phyloP scores from a whole-genome alignment of 148 eudicot species.

The Polygonum aviculare region DNA sequence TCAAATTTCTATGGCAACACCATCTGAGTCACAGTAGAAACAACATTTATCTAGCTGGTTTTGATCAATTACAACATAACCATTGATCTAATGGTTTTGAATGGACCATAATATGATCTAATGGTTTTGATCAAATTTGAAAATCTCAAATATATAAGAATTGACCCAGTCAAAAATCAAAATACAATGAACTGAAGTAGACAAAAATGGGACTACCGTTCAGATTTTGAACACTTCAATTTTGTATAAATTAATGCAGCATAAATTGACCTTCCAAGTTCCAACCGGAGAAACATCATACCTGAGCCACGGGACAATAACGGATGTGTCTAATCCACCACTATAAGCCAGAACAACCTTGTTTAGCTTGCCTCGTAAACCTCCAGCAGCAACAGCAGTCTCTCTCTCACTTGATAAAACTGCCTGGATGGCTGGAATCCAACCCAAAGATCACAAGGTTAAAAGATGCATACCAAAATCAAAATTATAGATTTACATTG shows the following conservation, averaged over 20 bases:
- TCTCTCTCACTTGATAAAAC: constrained; percentile 31
- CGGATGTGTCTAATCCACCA: constrained; percentile 97
- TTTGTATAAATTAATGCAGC: neutral
- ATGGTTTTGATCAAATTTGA: too few relatives aligned
- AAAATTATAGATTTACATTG: neutral
- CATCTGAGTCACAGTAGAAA: neutral
- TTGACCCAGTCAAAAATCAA: neutral
- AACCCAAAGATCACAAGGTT: neutral
- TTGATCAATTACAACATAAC: neutral
- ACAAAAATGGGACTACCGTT: neutral
- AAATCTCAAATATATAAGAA: neutral
- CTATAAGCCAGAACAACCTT: constrained; percentile 97
- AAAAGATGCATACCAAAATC: neutral
- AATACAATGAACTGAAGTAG: neutral
- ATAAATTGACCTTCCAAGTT: too few relatives aligned
- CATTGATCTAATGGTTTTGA: neutral
- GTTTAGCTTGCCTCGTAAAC: constrained; percentile 62
- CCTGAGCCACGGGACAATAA: constrained; percentile 99
- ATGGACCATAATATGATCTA: neutral
- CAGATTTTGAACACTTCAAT: neutral
- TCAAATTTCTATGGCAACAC: neutral
- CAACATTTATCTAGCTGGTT: neutral
- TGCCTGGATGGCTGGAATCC: constrained; percentile 6
- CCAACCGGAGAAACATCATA: constrained; percentile 15
- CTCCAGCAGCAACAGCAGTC: constrained; percentile 31